Evolutionary conservation across 352 stramenopile genomes (phyloP), one percentile per base, ranked within the genome.

Genomic region (Aphanomyces invadans): DNA sequence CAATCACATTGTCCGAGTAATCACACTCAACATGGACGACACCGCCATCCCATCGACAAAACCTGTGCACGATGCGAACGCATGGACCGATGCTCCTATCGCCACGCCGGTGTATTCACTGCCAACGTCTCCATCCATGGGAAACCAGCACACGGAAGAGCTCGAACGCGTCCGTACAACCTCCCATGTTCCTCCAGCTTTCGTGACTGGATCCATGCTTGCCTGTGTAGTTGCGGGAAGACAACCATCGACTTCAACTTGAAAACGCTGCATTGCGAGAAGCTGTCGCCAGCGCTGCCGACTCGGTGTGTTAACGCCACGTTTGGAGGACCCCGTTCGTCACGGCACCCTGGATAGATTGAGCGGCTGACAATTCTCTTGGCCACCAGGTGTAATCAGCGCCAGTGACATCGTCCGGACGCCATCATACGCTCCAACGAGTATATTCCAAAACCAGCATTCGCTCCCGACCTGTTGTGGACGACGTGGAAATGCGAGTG

Each of bases 1-100:
- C 4, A 73, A 62, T 45, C 72, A 75, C 39, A 39, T 71, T 11
- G 70, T 75, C 65, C 31, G 66, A 3, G 32, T 64, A 7, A 5
- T 64, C 3, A 36, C 55, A 19, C 17, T 62, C 17, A 17, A 42
- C 7, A 42, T 42, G 15, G 36, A 42, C 7, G 36, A 42, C 15
- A 15, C 25, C 7, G n/a, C 49, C 5, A 19, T n/a, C n/a, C 49
- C 4, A n/a, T 57, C 48, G 32, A 83, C 76, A 26, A 51, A 62
- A 45, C 64, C 62, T 9, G 48, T 82, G 28, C 64, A 74, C 57
- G 21, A n/a, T 3, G 74, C 79, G 36, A 82, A 80, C 49, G 9
- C 64, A n/a, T 74, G 61, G 1, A 55, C 80, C 5, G 64, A 65
- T 17, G 38, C 38, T 17, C 38, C 38, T 9, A 9, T 45, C 17